Percentiles rank a stretch among this genome's conserved stretches.
phyloP scores from a whole-genome alignment of 805 yeast genomes.

The Teunomyces stri region DNA sequence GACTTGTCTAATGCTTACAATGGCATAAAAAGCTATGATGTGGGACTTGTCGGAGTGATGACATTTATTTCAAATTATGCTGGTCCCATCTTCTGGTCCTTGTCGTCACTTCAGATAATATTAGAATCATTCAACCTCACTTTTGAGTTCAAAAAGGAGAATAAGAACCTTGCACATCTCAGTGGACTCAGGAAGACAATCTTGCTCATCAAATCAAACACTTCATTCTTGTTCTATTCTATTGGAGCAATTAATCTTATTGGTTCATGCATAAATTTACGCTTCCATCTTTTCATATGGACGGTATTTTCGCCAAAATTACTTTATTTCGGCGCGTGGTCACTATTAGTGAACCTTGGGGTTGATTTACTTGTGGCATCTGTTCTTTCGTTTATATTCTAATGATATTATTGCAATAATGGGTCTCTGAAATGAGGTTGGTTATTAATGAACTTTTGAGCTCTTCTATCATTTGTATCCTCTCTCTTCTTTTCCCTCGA shows the following conservation, averaged over 20 bases:
- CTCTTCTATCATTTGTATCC: constrained; percentile 53
- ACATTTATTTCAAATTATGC: constrained; percentile 85
- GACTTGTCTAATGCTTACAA: constrained; percentile 91
- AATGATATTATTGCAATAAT: constrained; percentile 17
- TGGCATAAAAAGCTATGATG: constrained; percentile 71
- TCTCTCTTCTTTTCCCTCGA: constrained; percentile 49
- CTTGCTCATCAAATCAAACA: constrained; percentile 33
- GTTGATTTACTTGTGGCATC: constrained; percentile 21
- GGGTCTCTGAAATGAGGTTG: constrained; percentile 66
- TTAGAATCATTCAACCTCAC: constrained; percentile 28
- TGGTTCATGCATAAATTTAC: constrained; percentile 65
- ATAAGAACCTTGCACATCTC: constrained; percentile 13
- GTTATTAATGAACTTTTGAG: constrained; percentile 70
- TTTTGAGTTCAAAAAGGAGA: constrained; percentile 9
- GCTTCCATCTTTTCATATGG: constrained; percentile 93
- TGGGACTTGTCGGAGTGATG: constrained; percentile 68
- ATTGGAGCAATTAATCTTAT: constrained; percentile 57
- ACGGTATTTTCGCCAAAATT: constrained; percentile 95
- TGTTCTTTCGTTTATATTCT: constrained; percentile 5
- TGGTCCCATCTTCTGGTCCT: constrained; percentile 80
- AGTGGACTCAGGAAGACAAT: constrained; percentile 30
- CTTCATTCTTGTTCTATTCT: constrained; percentile 54
- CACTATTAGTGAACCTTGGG: constrained; percentile 43
- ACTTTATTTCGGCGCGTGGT: constrained; percentile 79
- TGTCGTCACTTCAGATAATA: constrained; percentile 42